Evolutionary conservation across 768 basidiomycete species (phyloP).

Genomic region (Steccherinum ochraceum): DNA sequence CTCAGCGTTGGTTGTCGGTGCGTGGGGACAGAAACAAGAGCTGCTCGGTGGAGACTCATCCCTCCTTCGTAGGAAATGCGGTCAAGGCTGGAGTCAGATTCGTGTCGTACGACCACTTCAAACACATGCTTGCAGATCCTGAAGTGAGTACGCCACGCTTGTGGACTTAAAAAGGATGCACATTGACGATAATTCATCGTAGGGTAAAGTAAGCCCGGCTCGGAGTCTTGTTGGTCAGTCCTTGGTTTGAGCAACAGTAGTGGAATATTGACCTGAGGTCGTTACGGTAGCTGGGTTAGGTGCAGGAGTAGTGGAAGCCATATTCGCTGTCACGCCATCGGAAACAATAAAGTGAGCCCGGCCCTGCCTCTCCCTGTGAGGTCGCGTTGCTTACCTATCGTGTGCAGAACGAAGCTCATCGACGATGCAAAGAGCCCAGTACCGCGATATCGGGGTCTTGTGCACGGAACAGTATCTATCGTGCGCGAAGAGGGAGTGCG

Average conservation of each 20-base stretch:
- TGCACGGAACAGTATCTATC: slow-evolving; percentile 80
- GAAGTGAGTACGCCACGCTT: slow-evolving; percentile 50
- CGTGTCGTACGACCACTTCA: slow-evolving; percentile 91
- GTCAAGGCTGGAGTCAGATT: slow-evolving; percentile 95
- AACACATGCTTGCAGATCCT: slow-evolving; percentile 71
- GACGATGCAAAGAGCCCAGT: slow-evolving; percentile 84
- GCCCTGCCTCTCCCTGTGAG: neutral
- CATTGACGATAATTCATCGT: too few relatives aligned
- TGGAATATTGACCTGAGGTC: too few relatives aligned
- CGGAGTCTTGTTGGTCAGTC: slow-evolving; percentile 70
- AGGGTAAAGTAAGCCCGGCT: slow-evolving; percentile 91
- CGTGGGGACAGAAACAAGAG: too few relatives aligned
- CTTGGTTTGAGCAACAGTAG: neutral
- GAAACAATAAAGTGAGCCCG: slow-evolving; percentile 91
- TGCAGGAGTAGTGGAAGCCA: slow-evolving; percentile 88
- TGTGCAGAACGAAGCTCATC: slow-evolving; percentile 85
- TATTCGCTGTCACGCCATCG: slow-evolving; percentile 94
- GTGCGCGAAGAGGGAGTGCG: slow-evolving; percentile 77
- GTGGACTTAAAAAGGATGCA: too few relatives aligned
- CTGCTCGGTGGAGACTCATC: too few relatives aligned
- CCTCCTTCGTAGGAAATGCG: slow-evolving; percentile 68
- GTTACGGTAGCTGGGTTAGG: slow-evolving; percentile 69
- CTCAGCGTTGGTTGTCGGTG: slow-evolving; percentile 73
- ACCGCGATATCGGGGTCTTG: slow-evolving; percentile 80
- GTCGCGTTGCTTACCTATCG: neutral